These are phyloP conservation scores for Lepiota brunneoincarnata DNA, from an alignment of 768 basidiomycete species.

Conservation along the genomic window DNA sequence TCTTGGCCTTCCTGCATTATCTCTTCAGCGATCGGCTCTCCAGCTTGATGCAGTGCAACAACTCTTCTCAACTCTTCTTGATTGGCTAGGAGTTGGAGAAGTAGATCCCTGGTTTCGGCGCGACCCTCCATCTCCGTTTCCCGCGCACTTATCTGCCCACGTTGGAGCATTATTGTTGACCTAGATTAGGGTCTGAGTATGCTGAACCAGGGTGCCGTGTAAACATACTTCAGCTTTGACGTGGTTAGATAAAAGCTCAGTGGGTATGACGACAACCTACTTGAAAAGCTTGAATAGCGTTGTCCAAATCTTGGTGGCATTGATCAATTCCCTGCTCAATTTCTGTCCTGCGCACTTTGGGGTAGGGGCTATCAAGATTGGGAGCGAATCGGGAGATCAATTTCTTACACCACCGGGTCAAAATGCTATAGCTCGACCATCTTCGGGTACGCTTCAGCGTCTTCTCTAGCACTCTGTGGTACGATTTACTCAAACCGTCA, in stretches of 20 bases:
- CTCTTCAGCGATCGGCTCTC: constrained; percentile 37
- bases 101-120: constrained; percentile 32
- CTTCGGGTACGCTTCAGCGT: constrained; percentile 35
- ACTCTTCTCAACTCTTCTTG: constrained; percentile 22
- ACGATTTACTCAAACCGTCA: not conserved
- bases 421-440: constrained; percentile 36
- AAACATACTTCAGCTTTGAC: constrained; percentile 23
- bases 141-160: constrained; percentile 25
- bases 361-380: not conserved
- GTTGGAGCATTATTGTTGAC: not conserved
- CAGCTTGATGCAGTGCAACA: constrained; percentile 36
- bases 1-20: constrained; percentile 56
- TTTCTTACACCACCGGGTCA: constrained; percentile 37
- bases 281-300: constrained; percentile 40
- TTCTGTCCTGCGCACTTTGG: constrained; percentile 42
- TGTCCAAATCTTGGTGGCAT: constrained; percentile 40
- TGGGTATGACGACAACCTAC: constrained; percentile 23
- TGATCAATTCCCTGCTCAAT: constrained; percentile 44
- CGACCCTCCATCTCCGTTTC: constrained; percentile 27
- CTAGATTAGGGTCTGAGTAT: not conserved
- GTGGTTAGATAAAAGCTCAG: not conserved
- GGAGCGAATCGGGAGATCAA: not conserved
- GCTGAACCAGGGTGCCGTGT: not conserved
- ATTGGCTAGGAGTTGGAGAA: constrained; percentile 38
- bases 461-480: constrained; percentile 36